Percentiles rank a stretch among this genome's conserved stretches.
These are phyloP conservation scores for Neurospora sp. DNA, from an alignment of 495 filamentous ascomycete species.

Conservation along the genomic window DNA sequence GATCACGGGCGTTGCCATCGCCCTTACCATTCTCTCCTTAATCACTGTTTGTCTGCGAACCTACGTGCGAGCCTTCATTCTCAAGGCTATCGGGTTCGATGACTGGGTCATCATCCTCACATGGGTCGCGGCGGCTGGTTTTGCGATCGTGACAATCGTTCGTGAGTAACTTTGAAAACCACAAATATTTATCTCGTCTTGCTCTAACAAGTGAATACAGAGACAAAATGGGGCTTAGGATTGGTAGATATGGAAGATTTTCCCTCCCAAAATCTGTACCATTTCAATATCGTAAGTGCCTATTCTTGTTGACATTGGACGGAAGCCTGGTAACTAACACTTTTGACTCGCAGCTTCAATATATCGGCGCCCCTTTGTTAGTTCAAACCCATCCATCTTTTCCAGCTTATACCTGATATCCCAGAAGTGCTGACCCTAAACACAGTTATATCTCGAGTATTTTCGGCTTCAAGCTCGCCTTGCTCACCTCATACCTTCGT, in stretches of 20 bases:
- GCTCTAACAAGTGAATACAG: constrained; percentile 7
- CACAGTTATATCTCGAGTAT: constrained; percentile 33
- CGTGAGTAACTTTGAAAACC: constrained; percentile 14
- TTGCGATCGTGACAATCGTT: constrained; percentile 16
- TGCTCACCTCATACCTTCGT: constrained; percentile 40
- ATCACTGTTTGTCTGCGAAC: constrained; percentile 24
- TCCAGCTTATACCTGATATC: constrained; percentile 1
- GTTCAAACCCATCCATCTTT: background rate
- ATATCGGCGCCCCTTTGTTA: constrained; percentile 32
- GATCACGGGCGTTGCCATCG: constrained; percentile 22
- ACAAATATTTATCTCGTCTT: background rate
- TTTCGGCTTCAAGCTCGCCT: constrained; percentile 43
- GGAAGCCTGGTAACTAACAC: constrained; percentile 2
- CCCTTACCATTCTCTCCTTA: constrained; percentile 25
- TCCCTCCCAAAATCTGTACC: constrained; percentile 23
- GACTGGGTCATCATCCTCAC: constrained; percentile 29
- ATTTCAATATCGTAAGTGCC: constrained; percentile 27
- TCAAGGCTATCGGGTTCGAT: constrained; percentile 27
- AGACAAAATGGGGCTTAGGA: constrained; percentile 35
- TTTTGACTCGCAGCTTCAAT: constrained; percentile 22
- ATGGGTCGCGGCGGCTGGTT: constrained; percentile 25
- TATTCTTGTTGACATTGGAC: background rate
- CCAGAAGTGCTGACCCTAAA: background rate
- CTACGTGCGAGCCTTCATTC: constrained; percentile 24
- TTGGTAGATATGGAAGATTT: constrained; percentile 21